phyloP scores from a whole-genome alignment of 2,329 filamentous ascomycete genomes.

The Colletotrichum melonis region DNA sequence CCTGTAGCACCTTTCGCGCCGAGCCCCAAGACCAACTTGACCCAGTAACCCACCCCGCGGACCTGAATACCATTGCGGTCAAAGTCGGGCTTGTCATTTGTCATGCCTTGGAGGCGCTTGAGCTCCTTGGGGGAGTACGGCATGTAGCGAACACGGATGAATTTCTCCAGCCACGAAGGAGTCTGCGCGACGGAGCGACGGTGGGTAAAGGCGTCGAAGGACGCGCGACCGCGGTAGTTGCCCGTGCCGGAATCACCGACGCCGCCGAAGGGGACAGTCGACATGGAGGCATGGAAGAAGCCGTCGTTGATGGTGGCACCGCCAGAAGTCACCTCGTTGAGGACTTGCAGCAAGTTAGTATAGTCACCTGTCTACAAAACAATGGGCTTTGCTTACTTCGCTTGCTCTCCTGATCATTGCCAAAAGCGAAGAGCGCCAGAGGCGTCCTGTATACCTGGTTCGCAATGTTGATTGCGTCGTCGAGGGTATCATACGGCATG shows the following conservation, averaged over 20 bases:
- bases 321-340: conserved; percentile 73
- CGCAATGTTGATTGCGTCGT: conserved; percentile 85
- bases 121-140: conserved; percentile 65
- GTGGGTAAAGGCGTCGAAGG: conserved; percentile 77
- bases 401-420: conserved; percentile 80
- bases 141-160: conserved; percentile 77
- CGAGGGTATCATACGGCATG: conserved; percentile 80
- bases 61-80: conserved; percentile 68
- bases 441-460: conserved; percentile 87
- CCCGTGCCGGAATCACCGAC: conserved; percentile 84
- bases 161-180: conserved; percentile 73
- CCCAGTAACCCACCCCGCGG: conserved; percentile 66
- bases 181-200: conserved; percentile 67
- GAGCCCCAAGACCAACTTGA: conserved; percentile 61
- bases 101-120: conserved; percentile 55
- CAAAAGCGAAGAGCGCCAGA: conserved; percentile 87
- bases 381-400: conserved; percentile 66
- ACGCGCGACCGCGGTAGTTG: conserved; percentile 81
- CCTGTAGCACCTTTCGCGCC: conserved; percentile 62
- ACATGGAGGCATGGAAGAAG: conserved; percentile 67
- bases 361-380: not conserved
- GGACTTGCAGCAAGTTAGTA: conserved; percentile 56
- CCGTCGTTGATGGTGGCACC: conserved; percentile 75
- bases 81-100: conserved; percentile 65
- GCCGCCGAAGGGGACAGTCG: conserved; percentile 83